phyloP scores from a whole-genome alignment of 441 rosid genomes.

The Jatropha multifida region DNA sequence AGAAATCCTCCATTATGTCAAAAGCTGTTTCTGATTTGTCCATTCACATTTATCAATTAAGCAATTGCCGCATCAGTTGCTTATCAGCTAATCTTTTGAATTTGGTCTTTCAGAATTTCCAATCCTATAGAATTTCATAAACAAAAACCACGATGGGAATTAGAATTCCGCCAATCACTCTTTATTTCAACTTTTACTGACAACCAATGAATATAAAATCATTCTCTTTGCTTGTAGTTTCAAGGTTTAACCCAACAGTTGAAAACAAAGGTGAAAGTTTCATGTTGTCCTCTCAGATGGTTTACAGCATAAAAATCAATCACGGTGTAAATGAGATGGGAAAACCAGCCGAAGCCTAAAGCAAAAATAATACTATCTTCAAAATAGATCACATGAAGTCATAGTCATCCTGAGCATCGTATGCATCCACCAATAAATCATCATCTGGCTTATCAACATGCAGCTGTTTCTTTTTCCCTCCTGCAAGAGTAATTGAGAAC shows the following conservation, averaged over 20 bases:
- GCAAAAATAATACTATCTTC: slow-evolving; percentile 1
- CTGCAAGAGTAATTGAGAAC: slow-evolving; percentile 33
- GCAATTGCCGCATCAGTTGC: too few species aligned
- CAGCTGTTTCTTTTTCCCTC: slow-evolving; percentile 83
- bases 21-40: too few species aligned
- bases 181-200: slow-evolving; percentile 9
- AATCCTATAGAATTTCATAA: not conserved
- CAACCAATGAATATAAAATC: not conserved
- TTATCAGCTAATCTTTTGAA: not conserved
- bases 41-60: too few species aligned
- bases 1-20: too few species aligned
- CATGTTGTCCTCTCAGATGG: slow-evolving; percentile 8
- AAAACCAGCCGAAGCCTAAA: not conserved
- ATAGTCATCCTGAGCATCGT: slow-evolving; percentile 61
- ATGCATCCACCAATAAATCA: slow-evolving; percentile 51
- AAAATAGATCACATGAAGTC: slow-evolving; percentile 72
- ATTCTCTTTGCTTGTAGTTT: not conserved
- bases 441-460: slow-evolving; percentile 70
- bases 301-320: slow-evolving; percentile 11
- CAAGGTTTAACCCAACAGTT: not conserved
- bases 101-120: not conserved
- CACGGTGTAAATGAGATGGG: not conserved
- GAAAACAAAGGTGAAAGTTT: slow-evolving; percentile 8
- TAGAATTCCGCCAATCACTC: not conserved
- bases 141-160: not conserved